Evolutionary conservation across 495 filamentous ascomycete genomes (phyloP), one percentile per base, ranked within the genome.

Genomic region (Aspergillus carlsbadensis): DNA sequence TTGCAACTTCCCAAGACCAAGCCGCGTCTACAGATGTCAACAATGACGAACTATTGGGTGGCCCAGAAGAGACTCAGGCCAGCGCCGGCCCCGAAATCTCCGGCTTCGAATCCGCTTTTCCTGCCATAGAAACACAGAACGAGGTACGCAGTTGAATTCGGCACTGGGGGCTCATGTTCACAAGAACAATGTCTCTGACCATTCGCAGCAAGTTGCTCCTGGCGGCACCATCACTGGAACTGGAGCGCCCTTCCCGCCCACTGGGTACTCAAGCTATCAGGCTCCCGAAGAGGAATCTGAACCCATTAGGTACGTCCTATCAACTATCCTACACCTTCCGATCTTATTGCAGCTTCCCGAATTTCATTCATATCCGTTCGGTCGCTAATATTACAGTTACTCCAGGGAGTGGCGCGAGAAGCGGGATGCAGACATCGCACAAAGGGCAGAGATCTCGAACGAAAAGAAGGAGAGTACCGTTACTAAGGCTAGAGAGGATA

Each of bases 221-320:
- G 90, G 91, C 58, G 91, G 91, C 64, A 88, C 87, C 39, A 93
- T 96, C 70, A 98, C 94, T 56, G 89, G 87, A 59, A 81, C 87
- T 81, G 66, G 86, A 70, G 73, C 94, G 75, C 84, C 89, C 78
- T 82, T 89, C 60, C 77, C 89, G 76, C 67, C 74, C 53, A 70
- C 81, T 43, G 80, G 74, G 46, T 84, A 79, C 58, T 70, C 77
- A 33, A 76, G 68, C 68, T 72, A 79, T 51, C 62, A 69, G 26
- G 69, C 73, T 50, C 58, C 76, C 22, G 91, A 96, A 62, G 85
- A 88, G 63, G 94, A 98, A 69, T 82, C 94, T 5, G 91, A 95
- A 63, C 85, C 92, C 4, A 87, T 97, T 68, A 87, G 84, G 83
- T 86, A 70, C 57, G 69, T 62, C 7, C 10, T 47, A 35, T 31